Evolutionary conservation across 495 filamentous ascomycete species (phyloP).

Genomic region (Hypoxylon perforatum): DNA sequence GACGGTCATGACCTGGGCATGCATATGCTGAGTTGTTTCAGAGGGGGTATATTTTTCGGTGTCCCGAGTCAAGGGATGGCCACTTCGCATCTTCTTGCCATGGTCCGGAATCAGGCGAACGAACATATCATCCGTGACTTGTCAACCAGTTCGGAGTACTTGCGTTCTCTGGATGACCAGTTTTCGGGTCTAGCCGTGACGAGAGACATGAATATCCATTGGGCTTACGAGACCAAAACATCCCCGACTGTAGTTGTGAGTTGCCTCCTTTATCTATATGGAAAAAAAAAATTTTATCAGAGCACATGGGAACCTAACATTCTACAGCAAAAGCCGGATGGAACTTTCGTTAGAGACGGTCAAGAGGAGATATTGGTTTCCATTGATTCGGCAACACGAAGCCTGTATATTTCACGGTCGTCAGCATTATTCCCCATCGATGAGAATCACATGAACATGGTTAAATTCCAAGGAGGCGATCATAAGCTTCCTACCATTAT

Average conservation of each 20-base stretch:
- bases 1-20: background rate
- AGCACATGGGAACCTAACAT: background rate
- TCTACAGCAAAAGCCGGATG: background rate
- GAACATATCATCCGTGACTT: conserved; percentile 24
- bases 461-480: conserved; percentile 23
- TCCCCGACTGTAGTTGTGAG: conserved; percentile 18
- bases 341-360: conserved; percentile 1
- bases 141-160: conserved; percentile 8
- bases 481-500: background rate
- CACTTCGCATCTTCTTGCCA: conserved; percentile 15
- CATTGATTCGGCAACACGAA: conserved; percentile 17
- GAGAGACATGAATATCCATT: conserved; percentile 4
- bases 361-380: conserved; percentile 14
- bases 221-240: conserved; percentile 30
- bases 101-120: conserved; percentile 35
- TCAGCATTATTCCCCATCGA: conserved; percentile 14
- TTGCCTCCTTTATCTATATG: background rate
- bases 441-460: conserved; percentile 31
- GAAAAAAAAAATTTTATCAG: background rate
- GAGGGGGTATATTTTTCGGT: conserved; percentile 37
- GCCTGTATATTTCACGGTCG: background rate
- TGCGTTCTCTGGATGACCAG: conserved; percentile 8
- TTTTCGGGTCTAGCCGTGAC: conserved; percentile 5
- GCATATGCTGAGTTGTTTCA: background rate
- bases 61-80: conserved; percentile 40